Base-by-base conservation (phyloP, 1,284 basidiomycete genomes). In the Rhodotorula glutinis region DNA sequence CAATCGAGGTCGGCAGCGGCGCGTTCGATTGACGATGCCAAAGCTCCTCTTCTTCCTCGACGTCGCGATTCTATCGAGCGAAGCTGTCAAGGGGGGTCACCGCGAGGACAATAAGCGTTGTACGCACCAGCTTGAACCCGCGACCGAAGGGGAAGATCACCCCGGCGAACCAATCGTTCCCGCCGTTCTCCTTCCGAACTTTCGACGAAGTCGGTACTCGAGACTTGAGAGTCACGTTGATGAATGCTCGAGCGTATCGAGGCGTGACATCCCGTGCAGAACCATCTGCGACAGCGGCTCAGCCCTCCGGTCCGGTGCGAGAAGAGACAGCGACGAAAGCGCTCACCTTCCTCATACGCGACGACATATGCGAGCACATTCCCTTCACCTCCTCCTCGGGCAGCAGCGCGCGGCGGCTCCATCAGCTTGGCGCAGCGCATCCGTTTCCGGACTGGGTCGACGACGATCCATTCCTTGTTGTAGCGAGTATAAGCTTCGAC, bases 401-500 rank as follows among this genome's bases (percentile, higher is more conserved):
- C 47, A 10, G 29, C 27, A 5, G 38, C 40, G 63, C 75, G 77
- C 17, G 83, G 80, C 0, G 95, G 95, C 78, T 98, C 93, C 80
- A 95, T 98, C 30, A 85, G 81, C 64, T 85, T 87, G 70, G 87
- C 86, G 75, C 89, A 90, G 74, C 92, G 88, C 67, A 94, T 87
- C 60, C 87, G 83, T 51, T 84, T 86, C 17, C 89, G 86, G 38
- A 94, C 84, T 7, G 92, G 91, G 78, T 99, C 96, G 52, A 98
- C 88, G 0, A 92, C 89, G 25, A 98, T 82, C 95, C 95, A 99
- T 51, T 87, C 86, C 54, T 86, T 87, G 79, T 97, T 93, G 1
- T 93, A 87, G 25, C 91, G 87, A 38, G 91, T 94, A 79, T 94
- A 99, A 0, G 97, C 91, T 79, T 98, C 96, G 1, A 91, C 92